Conservation (phyloP, 2,329 filamentous ascomycete genomes). For the Podosphaera fusca region DNA sequence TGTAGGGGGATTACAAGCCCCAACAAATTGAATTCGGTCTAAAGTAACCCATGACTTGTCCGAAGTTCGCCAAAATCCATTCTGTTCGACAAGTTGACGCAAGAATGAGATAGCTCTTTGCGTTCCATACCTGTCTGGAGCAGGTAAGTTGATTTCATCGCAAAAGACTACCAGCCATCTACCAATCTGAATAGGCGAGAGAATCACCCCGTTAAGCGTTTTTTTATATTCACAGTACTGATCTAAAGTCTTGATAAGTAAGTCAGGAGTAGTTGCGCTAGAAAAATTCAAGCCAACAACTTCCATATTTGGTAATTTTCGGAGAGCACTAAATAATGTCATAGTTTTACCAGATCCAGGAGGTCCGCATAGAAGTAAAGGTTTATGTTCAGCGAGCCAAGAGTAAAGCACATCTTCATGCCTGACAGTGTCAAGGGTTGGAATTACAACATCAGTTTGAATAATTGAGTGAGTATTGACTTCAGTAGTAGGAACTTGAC, state of each 20-base stretch:
- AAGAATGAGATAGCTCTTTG: slow-evolving; percentile 95
- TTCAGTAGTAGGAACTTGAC: slow-evolving; percentile 79
- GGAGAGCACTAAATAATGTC: slow-evolving; percentile 92
- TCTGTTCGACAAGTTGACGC: slow-evolving; percentile 91
- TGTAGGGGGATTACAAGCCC: slow-evolving; percentile 93
- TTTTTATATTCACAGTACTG: slow-evolving; percentile 99
- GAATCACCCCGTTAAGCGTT: slow-evolving; percentile 83
- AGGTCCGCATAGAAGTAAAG: slow-evolving; percentile 82
- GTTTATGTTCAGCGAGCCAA: slow-evolving; percentile 97
- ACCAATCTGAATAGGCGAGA: slow-evolving; percentile 89
- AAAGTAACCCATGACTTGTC: slow-evolving; percentile 97
- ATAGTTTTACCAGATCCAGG: slow-evolving; percentile 99
- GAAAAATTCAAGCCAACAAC: slow-evolving; percentile 98
- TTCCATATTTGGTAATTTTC: slow-evolving; percentile 96
- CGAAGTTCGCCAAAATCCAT: slow-evolving; percentile 94
- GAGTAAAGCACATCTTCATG: slow-evolving; percentile 99
- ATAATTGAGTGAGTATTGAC: slow-evolving; percentile 97
- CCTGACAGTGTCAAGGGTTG: slow-evolving; percentile 85
- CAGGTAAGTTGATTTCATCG: slow-evolving; percentile 96
- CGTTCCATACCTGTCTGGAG: slow-evolving; percentile 91
- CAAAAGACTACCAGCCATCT: slow-evolving; percentile 98
- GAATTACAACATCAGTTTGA: slow-evolving; percentile 95
- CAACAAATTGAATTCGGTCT: slow-evolving; percentile 95
- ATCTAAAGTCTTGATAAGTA: slow-evolving; percentile 97
- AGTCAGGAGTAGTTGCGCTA: slow-evolving; percentile 88